These are phyloP conservation scores for Trichoderma sp. DNA, from an alignment of 2,329 filamentous ascomycete genomes.

Conservation along the genomic window DNA sequence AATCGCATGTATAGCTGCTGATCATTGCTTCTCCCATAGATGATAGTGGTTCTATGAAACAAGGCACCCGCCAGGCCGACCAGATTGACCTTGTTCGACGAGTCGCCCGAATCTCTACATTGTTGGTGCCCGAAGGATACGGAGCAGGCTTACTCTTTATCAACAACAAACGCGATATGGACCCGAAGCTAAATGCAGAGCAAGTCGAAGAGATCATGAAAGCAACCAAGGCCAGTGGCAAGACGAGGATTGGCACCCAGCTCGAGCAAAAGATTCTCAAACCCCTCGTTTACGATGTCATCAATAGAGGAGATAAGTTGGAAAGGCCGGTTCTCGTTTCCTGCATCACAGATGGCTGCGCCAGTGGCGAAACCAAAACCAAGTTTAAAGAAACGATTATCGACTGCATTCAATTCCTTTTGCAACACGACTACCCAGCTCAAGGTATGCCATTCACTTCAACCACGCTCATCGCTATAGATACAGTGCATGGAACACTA, in stretches of 20 bases:
- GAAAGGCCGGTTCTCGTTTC: slow-evolving; percentile 9
- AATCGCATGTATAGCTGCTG: not conserved
- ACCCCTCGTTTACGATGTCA: slow-evolving; percentile 2
- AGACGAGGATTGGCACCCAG: slow-evolving; percentile 5
- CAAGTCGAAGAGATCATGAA: not conserved
- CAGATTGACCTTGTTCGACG: not conserved
- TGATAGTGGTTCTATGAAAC: slow-evolving; percentile 15
- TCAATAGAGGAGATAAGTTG: not conserved
- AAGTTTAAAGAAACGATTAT: not conserved
- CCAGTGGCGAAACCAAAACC: not conserved
- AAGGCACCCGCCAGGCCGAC: not conserved
- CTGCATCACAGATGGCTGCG: slow-evolving; percentile 12
- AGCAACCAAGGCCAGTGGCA: not conserved
- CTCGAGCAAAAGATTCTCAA: slow-evolving; percentile 13
- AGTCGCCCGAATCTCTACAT: slow-evolving; percentile 6
- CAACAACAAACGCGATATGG: not conserved
- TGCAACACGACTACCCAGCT: not conserved
- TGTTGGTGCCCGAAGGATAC: not conserved
- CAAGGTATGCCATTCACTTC: not conserved
- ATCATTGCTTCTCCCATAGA: not conserved
- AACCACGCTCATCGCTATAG: not conserved
- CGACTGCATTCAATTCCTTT: not conserved
- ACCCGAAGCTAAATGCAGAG: not conserved
- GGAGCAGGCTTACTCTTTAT: slow-evolving; percentile 14
- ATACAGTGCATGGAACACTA: not conserved